Percentiles rank a stretch among this genome's conserved stretches.
These are phyloP conservation scores for Actinomucor elegans DNA, from an alignment of 371 early-diverging fungal species.

Conservation along the genomic window DNA sequence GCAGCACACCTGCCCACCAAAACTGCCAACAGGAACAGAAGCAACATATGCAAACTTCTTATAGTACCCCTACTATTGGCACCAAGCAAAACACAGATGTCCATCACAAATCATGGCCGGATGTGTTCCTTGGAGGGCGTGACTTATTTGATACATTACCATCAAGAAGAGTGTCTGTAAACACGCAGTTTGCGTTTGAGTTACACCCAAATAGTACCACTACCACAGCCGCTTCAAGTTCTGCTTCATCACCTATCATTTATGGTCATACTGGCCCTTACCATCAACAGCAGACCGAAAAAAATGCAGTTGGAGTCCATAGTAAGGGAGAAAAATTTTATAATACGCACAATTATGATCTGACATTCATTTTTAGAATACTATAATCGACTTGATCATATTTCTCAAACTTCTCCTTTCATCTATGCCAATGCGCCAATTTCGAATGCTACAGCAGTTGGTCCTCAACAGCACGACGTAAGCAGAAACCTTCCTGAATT, in stretches of 20 bases:
- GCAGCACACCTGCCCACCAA: too few species aligned
- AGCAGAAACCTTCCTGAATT: too few species aligned
- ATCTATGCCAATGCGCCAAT: constrained; percentile 2
- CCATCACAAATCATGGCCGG: constrained; percentile 13
- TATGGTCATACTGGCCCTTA: too few species aligned
- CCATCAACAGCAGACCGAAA: neutral
- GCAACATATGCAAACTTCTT: neutral
- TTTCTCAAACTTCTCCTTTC: constrained; percentile 1
- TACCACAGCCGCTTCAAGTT: neutral
- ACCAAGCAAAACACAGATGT: neutral
- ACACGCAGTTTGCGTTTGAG: constrained; percentile 11
- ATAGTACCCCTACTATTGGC: neutral
- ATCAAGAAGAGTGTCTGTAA: constrained; percentile 9
- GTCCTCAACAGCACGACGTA: too few species aligned
- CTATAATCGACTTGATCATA: neutral
- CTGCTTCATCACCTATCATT: neutral
- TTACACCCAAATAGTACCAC: constrained; percentile 10
- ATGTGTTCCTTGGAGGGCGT: constrained; percentile 10
- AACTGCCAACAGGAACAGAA: too few species aligned
- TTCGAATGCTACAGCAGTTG: too few species aligned
- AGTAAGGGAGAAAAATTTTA: too few species aligned
- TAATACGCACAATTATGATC: too few species aligned
- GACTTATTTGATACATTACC: constrained; percentile 16
- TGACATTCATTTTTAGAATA: neutral
- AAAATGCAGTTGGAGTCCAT: too few species aligned